These are phyloP conservation scores for Eimeria acervulina DNA, from an alignment of 169 alveolate species.

Conservation along the genomic window DNA sequence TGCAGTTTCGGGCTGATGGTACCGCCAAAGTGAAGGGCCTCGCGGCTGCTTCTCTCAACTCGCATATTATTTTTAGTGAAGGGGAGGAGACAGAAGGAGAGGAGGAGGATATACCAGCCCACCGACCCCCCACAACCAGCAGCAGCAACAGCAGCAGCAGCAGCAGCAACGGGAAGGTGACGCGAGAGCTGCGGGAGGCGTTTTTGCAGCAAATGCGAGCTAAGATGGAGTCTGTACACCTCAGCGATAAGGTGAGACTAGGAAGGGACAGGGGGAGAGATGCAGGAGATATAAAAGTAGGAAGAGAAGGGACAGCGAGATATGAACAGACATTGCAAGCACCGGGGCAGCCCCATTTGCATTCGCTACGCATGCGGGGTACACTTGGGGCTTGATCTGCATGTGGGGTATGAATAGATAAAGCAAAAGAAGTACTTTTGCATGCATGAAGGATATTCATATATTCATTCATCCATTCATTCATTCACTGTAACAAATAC, in stretches of 20 bases:
- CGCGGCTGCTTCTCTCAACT: constrained; percentile 55
- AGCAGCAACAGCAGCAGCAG: constrained; percentile 21
- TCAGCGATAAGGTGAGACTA: constrained; percentile 48
- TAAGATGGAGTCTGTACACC: constrained; percentile 57
- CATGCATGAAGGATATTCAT: too few relatives aligned
- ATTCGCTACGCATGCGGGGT: neutral
- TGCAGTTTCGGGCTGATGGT: constrained; percentile 81
- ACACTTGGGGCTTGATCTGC: neutral
- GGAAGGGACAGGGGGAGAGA: neutral
- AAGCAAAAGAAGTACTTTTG: too few relatives aligned
- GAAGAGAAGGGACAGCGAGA: neutral
- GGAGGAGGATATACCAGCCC: neutral
- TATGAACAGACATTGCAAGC: neutral
- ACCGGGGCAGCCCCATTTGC: neutral
- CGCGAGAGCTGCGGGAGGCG: constrained; percentile 38
- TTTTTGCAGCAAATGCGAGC: constrained; percentile 61
- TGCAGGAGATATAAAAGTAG: neutral
- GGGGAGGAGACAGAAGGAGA: constrained; percentile 58
- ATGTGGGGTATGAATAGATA: neutral
- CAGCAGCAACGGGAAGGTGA: constrained; percentile 3
- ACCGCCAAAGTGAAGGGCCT: constrained; percentile 84
- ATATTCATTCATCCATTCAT: too few relatives aligned
- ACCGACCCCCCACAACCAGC: neutral
- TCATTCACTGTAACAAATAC: too few relatives aligned
- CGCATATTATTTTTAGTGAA: constrained; percentile 32